These are phyloP conservation scores for Acacia melanoxylon DNA, from an alignment of 306 rosid genomes.

Conservation along the genomic window DNA sequence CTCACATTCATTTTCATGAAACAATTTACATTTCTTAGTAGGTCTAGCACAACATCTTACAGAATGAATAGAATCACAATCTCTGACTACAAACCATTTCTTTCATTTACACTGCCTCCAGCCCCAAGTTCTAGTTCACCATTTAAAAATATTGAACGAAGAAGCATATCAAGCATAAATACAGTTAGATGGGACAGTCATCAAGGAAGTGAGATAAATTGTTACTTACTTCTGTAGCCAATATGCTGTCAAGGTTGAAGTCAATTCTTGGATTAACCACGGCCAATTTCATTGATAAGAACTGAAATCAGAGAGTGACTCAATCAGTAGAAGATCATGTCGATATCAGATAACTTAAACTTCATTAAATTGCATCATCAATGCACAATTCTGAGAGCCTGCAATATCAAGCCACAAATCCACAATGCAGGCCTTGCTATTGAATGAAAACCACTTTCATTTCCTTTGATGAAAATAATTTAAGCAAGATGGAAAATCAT, in stretches of 20 bases:
- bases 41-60: constrained; percentile 20
- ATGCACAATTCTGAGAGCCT: constrained; percentile 16
- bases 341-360: constrained; percentile 21
- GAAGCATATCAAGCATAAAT: constrained; percentile 16
- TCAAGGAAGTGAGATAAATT: not conserved
- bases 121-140: constrained; percentile 17
- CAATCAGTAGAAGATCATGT: constrained; percentile 32
- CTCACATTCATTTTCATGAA: not conserved
- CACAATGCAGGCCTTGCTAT: not conserved
- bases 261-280: constrained; percentile 87
- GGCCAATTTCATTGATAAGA: constrained; percentile 94
- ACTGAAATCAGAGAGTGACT: constrained; percentile 51
- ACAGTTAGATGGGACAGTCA: not conserved
- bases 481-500: constrained; percentile 9
- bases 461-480: not conserved
- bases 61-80: constrained; percentile 7
- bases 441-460: not conserved
- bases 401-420: constrained; percentile 24
- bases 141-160: constrained; percentile 15
- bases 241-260: constrained; percentile 70
- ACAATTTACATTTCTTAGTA: constrained; percentile 19
- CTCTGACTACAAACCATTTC: constrained; percentile 1
- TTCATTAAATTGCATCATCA: constrained; percentile 15
- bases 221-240: constrained; percentile 76
- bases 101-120: not conserved